Evolutionary conservation across 2,329 filamentous ascomycete species (phyloP), one percentile per base, ranked within the genome.

Genomic region (Trichoderma semiorbis): DNA sequence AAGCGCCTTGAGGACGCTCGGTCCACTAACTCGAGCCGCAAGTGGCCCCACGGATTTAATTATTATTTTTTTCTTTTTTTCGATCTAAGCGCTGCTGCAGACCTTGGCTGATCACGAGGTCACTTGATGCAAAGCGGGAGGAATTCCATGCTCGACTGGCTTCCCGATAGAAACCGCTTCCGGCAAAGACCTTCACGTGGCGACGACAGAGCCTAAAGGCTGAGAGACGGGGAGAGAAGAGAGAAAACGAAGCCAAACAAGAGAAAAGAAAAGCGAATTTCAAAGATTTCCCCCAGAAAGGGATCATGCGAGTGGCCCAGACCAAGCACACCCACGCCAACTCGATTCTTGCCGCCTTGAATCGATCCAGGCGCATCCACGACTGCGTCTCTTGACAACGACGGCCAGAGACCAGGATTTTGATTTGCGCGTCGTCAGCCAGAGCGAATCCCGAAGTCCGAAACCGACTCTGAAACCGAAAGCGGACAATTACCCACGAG

Each of bases 321-420:
- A 28, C 50, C 14, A 28, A 67, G 57, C 57, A 32, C 57, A 60
- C 5, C 28, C 18, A 32, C 53, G 39, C 63, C 43, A 55, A 24
- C 39, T 47, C 62, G 36, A 43, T 39, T 70, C 55, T 63, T 70
- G 60, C 58, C 14, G 64, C 68, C 70, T 65, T 68, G 28, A 58
- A 67, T 34, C 61, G 43, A 67, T 63, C 71, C 30, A 69, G 70
- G 70, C 65, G 66, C 66, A 70, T 71, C 67, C 32, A 67, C 71
- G 71, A 72, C 62, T 53, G 58, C 47, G 36, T 69, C 30, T 68
- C 67, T 24, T 69, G 63, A 72, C 62, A 53, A 28, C 69, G 53
- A 69, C 12, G 18, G 39, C 39, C 7, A 36, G 18, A 36, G 21
- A 55, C 63, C 11, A 32, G 21, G 32, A 36, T 21, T 39, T 18